These are phyloP conservation scores for Closterium sp. DNA, from an alignment of 139 green algal genomes.

Conservation along the genomic window DNA sequence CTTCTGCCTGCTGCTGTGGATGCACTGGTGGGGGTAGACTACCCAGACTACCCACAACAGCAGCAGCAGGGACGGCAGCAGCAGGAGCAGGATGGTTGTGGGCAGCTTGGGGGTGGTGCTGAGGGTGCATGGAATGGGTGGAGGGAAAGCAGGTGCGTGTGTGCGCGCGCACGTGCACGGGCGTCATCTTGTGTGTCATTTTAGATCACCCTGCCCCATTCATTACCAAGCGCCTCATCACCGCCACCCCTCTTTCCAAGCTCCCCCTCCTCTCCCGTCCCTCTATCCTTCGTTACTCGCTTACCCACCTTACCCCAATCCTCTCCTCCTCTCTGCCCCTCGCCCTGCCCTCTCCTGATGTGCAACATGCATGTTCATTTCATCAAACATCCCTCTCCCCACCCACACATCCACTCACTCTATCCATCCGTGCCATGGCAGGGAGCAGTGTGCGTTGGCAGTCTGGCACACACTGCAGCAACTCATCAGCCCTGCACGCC, in stretches of 20 bases:
- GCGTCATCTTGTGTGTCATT: no score
- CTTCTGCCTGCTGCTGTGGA: neutral
- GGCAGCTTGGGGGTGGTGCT: neutral
- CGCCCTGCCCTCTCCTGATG: neutral
- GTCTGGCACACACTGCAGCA: neutral
- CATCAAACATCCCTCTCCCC: neutral
- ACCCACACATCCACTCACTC: neutral
- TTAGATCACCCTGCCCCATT: no score
- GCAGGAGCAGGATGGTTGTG: neutral
- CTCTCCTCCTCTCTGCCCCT: no score
- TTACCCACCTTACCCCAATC: no score
- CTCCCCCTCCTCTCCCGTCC: no score
- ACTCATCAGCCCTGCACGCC: neutral
- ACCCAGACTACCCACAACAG: neutral
- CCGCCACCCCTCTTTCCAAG: no score
- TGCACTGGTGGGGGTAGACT: neutral
- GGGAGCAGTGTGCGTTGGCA: neutral
- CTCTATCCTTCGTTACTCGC: no score
- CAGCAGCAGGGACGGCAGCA: no score
- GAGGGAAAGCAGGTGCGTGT: neutral
- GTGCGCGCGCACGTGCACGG: no score
- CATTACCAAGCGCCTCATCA: no score
- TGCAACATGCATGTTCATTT: neutral
- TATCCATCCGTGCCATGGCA: neutral
- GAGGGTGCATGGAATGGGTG: neutral